Percentiles rank a stretch among this genome's conserved stretches.
Evolutionary conservation across 345 rosid species (phyloP).

Genomic region (Eucalyptus pauciflora): DNA sequence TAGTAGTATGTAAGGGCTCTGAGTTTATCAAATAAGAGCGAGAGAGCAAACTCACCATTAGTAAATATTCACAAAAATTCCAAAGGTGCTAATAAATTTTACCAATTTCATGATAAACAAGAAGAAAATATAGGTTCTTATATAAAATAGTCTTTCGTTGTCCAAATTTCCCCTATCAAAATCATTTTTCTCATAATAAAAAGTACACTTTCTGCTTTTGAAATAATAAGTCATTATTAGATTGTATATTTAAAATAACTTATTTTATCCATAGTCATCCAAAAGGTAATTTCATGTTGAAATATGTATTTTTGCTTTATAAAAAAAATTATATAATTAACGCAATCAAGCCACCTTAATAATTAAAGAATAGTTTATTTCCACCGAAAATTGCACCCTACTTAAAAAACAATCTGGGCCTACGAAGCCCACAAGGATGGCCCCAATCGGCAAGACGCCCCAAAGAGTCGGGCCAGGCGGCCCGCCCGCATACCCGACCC

Average conservation of each 20-base stretch:
- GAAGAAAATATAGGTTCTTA: not conserved
- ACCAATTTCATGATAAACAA: not conserved
- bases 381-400: not conserved
- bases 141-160: accelerated
- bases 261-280: not conserved
- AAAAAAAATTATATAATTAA: not conserved
- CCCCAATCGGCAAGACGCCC: not conserved
- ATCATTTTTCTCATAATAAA: not conserved
- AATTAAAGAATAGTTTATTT: not conserved
- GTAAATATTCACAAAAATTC: no score
- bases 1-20: not conserved
- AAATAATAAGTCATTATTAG: not conserved
- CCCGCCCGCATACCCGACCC: not conserved
- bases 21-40: not conserved
- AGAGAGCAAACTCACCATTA: not conserved
- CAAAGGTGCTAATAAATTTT: not conserved
- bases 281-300: not conserved
- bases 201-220: no score
- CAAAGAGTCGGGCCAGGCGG: not conserved
- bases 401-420: not conserved
- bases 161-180: not conserved
- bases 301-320: not conserved
- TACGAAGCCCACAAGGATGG: not conserved
- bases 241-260: not conserved
- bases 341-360: not conserved